phyloP scores from a whole-genome alignment of 2,329 filamentous ascomycete genomes.

The Penicillium nordicum region DNA sequence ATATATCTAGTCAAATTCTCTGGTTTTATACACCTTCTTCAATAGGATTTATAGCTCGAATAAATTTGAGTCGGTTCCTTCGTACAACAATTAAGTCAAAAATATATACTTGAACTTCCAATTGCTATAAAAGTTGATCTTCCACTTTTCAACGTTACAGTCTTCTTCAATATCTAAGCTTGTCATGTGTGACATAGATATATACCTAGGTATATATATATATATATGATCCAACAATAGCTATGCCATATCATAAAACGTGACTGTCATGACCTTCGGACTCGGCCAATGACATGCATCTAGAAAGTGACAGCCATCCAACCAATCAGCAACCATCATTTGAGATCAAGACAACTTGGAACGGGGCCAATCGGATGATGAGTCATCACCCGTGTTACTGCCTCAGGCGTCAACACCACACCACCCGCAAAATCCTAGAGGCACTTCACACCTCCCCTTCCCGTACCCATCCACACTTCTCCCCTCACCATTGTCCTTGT shows the following conservation, averaged over 20 bases:
- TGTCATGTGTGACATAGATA: not conserved
- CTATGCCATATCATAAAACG: not conserved
- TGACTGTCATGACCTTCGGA: not conserved
- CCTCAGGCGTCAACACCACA: conserved; percentile 34
- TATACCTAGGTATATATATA: not conserved
- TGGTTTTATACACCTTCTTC: too few relatives aligned
- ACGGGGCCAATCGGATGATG: conserved; percentile 21
- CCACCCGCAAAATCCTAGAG: conserved; percentile 39
- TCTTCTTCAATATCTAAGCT: not conserved
- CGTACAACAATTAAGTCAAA: not conserved
- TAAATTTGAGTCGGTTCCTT: not conserved
- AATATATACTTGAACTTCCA: not conserved
- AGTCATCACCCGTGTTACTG: conserved; percentile 15
- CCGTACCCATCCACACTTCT: conserved; percentile 20
- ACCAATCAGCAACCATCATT: conserved; percentile 26
- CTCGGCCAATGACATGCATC: conserved; percentile 12
- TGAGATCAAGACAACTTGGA: conserved; percentile 21
- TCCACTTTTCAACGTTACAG: not conserved
- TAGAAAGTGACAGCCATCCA: conserved; percentile 4
- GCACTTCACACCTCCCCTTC: conserved; percentile 27
- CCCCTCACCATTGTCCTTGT: conserved; percentile 21
- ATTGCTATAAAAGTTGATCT: too few relatives aligned
- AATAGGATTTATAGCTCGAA: not conserved
- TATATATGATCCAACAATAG: not conserved
- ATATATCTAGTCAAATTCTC: not conserved